Base-by-base conservation (phyloP, 2,329 filamentous ascomycete species). In the Periglandula ipomoeae region DNA sequence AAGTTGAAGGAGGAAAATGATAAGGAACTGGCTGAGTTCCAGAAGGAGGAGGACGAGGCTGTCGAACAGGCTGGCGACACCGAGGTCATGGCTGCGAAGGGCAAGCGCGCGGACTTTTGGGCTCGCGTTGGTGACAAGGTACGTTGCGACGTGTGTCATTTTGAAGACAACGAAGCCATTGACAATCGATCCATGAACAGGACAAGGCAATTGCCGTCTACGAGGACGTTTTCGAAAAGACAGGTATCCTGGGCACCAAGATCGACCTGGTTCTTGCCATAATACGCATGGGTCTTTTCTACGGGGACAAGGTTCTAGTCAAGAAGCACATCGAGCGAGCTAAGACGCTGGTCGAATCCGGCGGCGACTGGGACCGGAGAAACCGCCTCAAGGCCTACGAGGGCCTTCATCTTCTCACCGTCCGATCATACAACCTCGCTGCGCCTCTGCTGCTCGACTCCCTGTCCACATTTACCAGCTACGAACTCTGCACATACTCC, bases 341-440 rank as follows among this genome's bases (percentile, higher is more conserved):
- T 58, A 89, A 87, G 71, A 79, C 86, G 3, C 77, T 98, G 45
- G 90, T 98, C 30, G 93, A 98, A 65, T 86, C 86, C 56, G 93
- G 93, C 57, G 93, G 93, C 67, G 93, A 98, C 70, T 98, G 93
- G 93, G 93, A 98, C 67, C 87, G 93, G 56, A 85, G 93, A 66
- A 98, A 98, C 75, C 85, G 93, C 52, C 82, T 98, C 62, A 98
- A 98, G 84, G 93, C 93, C 57, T 98, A 98, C 77, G 89, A 95
- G 65, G 93, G 93, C 53, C 78, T 98, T 49, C 86, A 97, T 65
- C 80, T 95, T 50, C 83, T 98, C 57, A 97, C 91, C 22, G 81
- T 93, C 56, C 89, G 93, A 58, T 90, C 89, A 53, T 89, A 97
- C 75, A 87, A 84, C 66, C 75, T 88, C 51, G 90, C 89, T 37